A percentile compares a stretch with the other conserved stretches of the same genome.
Conservation (phyloP, 768 basidiomycete genomes). For the Agrocybe pediades region DNA sequence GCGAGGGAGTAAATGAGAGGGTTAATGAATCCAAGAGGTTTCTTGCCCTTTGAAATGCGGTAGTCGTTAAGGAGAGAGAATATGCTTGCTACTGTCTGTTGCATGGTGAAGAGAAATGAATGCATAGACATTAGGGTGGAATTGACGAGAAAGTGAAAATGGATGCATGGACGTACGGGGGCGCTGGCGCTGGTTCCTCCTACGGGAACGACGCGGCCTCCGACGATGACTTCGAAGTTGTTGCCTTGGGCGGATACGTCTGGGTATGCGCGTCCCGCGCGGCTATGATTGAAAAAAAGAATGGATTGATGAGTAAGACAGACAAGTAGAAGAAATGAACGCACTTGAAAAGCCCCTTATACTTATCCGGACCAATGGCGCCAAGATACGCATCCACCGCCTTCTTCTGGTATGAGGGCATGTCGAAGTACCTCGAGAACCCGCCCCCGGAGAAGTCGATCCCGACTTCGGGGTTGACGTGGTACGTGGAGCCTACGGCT, state of each 20-base stretch:
- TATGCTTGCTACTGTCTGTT: constrained; percentile 43
- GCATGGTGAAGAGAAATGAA: too few species aligned
- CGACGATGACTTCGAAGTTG: constrained; percentile 27
- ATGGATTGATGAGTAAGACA: not conserved
- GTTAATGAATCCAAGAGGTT: constrained; percentile 51
- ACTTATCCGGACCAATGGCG: constrained; percentile 42
- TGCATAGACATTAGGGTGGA: too few species aligned
- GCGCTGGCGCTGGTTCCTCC: constrained; percentile 56
- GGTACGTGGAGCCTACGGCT: constrained; percentile 48
- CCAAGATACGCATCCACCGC: constrained; percentile 41
- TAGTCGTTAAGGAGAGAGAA: constrained; percentile 56
- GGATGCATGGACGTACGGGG: not conserved
- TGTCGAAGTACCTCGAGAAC: constrained; percentile 44
- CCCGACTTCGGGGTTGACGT: constrained; percentile 39
- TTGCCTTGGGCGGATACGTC: constrained; percentile 53
- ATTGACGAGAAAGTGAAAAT: too few species aligned
- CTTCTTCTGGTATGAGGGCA: constrained; percentile 36
- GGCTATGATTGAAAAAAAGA: not conserved
- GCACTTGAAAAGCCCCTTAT: constrained; percentile 42
- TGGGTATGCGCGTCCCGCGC: constrained; percentile 45
- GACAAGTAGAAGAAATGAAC: not conserved
- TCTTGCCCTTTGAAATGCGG: constrained; percentile 39
- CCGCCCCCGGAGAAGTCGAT: constrained; percentile 50
- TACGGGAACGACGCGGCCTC: constrained; percentile 35
- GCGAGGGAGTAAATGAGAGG: constrained; percentile 28